Conservation (phyloP, 78 protist species). For the Tieghemostelium lacteum region DNA sequence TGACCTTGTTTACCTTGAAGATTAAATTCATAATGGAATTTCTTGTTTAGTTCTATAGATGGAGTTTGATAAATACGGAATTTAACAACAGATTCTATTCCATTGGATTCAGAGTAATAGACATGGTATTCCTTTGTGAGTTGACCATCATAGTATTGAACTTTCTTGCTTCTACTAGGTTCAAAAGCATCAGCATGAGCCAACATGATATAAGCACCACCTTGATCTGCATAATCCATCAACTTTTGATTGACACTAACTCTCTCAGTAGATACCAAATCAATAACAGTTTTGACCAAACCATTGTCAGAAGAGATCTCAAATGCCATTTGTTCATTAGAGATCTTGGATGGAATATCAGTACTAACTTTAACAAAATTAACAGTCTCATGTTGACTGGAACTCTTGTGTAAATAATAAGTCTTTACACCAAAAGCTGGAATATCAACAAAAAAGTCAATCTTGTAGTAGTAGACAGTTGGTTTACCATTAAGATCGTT, state of each 20-base stretch:
- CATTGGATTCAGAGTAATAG: background rate
- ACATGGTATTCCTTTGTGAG: too few relatives aligned
- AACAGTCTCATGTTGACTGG: too few relatives aligned
- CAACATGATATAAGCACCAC: conserved; percentile 37
- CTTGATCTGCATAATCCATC: background rate
- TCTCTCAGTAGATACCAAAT: background rate
- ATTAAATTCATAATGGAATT: background rate
- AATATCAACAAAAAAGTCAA: background rate
- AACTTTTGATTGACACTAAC: background rate
- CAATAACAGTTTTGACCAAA: background rate
- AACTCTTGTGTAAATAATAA: too few relatives aligned
- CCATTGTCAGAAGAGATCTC: background rate
- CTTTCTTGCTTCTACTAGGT: too few relatives aligned
- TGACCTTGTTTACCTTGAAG: conserved; percentile 2
- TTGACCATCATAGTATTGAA: background rate
- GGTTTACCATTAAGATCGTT: background rate
- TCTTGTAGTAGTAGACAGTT: background rate
- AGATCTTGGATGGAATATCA: background rate
- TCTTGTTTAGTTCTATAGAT: background rate
- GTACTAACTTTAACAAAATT: too few relatives aligned
- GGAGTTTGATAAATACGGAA: background rate
- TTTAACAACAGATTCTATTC: background rate
- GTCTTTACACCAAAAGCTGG: background rate
- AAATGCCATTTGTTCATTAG: background rate
- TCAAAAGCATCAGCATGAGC: background rate